Base-by-base conservation (phyloP, 805 yeast genomes). In the Wickerhamiella hasegawae region DNA sequence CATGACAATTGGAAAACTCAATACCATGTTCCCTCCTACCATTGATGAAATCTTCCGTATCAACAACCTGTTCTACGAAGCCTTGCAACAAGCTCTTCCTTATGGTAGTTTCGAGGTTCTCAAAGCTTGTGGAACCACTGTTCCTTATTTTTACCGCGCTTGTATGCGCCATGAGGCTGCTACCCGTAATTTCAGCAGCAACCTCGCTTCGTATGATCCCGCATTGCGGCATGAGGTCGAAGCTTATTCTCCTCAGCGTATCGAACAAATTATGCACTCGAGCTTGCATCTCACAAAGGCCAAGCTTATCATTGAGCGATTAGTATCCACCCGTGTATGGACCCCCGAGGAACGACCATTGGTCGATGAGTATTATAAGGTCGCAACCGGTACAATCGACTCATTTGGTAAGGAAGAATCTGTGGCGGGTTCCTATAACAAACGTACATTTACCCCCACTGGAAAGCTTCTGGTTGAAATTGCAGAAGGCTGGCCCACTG, bases 111-210 rank as follows among this genome's bases (percentile, higher is more conserved):
- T 68, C 34, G 96, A 87, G 54, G 63, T 82, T 3, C 55, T 87
- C 40, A 75, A 71, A 41, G 94, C 87, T 1, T 70, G 92, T 49
- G 90, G 84, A 3, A 66, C 72, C 34, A 74, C 90, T 0, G 65
- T 87, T 12, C 95, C 96, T 0, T 83, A 82, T 53, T 87, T 84
- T 53, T 87, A 81, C 59, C 81, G 84, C 50, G 94, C 96, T 0
- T 81, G 80, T 46, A 81, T 84, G 64, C 65, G 96, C 38, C 96
- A 87, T 55, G 94, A 85, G 55, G 94, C 95, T 6, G 94, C 94
- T 15, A 69, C 90, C 9, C 74, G 73, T 43, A 65, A 67, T 35
- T 82, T 82, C 45, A 58, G 66, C 14, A 45, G 57, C 14, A 64
- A 61, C 25, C 57, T 72, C 17, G 60, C 59, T 18, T 55, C 53